Conservation (phyloP, 805 yeast species). For the Candida fluviatilis region DNA sequence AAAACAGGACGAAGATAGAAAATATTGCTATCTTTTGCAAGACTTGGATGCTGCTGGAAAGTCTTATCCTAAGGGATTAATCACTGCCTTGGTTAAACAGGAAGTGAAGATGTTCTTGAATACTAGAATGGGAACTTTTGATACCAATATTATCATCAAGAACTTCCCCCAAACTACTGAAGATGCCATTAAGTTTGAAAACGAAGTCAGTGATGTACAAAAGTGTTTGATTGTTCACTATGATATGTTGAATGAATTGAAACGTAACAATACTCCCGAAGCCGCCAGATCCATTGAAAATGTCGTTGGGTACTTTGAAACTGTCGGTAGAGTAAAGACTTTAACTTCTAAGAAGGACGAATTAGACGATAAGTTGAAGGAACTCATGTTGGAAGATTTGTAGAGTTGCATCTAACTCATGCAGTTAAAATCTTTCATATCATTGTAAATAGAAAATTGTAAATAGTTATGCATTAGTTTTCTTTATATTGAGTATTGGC, state of each 20-base stretch:
- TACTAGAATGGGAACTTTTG: conserved; percentile 33
- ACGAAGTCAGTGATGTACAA: conserved; percentile 52
- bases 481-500: too few species aligned
- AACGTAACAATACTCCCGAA: conserved; percentile 14
- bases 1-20: conserved; percentile 38
- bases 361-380: conserved; percentile 17
- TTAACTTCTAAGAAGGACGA: conserved; percentile 16
- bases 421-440: neutral
- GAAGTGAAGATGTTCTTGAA: conserved; percentile 31
- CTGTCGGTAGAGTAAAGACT: conserved; percentile 49
- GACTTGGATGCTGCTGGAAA: conserved; percentile 29
- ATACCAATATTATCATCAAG: conserved; percentile 46
- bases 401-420: conserved; percentile 6
- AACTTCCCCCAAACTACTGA: conserved; percentile 60
- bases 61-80: conserved; percentile 40
- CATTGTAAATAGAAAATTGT: neutral
- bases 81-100: conserved; percentile 46
- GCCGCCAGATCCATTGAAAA: conserved; percentile 33
- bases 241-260: conserved; percentile 22
- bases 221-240: conserved; percentile 34
- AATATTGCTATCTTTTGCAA: conserved; percentile 50
- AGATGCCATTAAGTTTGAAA: conserved; percentile 72
- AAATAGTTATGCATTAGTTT: neutral
- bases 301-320: conserved; percentile 59
- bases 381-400: conserved; percentile 17